Evolutionary conservation across 2,329 filamentous ascomycete genomes (phyloP), one percentile per base, ranked within the genome.

Genomic region (Cytospora paraplurivora): DNA sequence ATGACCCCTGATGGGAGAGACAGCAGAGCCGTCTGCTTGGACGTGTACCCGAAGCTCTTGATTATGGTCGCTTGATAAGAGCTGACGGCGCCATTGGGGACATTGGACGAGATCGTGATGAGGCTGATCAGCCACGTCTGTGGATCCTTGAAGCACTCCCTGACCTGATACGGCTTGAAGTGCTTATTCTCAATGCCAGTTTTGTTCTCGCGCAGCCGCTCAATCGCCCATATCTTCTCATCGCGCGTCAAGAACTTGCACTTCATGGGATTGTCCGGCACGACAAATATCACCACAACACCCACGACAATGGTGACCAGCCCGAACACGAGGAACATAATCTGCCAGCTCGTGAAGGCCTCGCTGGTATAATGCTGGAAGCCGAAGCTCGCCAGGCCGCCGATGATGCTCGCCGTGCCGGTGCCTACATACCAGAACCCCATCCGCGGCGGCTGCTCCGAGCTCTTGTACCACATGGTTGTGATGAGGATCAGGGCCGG

Each of bases 151-250:
- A 67, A 41, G 49, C 65, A 67, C 53, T 67, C 62, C 58, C 32
- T 60, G 47, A 88, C 75, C 70, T 91, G 88, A 60, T 88, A 84
- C 70, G 79, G 72, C 70, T 88, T 88, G 74, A 85, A 88, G 67
- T 89, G 84, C 74, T 87, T 88, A 68, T 89, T 89, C 4, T 86
- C 86, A 21, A 90, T 86, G 4, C 88, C 88, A 70, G 89, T 87
- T 65, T 88, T 82, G 66, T 90, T 90, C 37, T 81, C 74, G 0
- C 86, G 77, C 50, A 90, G 85, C 7, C 88, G 79, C 17, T 71
- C 71, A 32, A 73, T 57, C n/a, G 64, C 65, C 51, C 66, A 67
- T 37, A 66, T 58, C 62, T 62, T 67, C 54, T 67, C 65, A 27
- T 65, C 47, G 11, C 34, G 59, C 12, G 59, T 61, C 12, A 67